These are phyloP conservation scores for Yarrowia sp. DNA, from an alignment of 805 yeast genomes.

Conservation along the genomic window DNA sequence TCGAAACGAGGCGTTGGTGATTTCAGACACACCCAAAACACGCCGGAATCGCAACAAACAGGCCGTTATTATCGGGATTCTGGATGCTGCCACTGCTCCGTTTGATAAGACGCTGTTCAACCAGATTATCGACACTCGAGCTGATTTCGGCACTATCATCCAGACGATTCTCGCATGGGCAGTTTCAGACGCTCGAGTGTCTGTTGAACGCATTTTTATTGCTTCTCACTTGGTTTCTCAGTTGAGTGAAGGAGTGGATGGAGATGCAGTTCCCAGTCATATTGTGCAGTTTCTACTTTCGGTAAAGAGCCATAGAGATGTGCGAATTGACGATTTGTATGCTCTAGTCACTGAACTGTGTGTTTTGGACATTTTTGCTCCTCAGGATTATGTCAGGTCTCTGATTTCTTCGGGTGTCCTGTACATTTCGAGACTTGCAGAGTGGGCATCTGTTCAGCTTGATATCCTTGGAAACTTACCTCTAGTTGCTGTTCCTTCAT, in stretches of 20 bases:
- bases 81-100: background rate
- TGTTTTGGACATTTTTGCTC: constrained; percentile 50
- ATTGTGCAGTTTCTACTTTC: constrained; percentile 12
- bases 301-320: background rate
- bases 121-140: constrained; percentile 16
- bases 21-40: constrained; percentile 32
- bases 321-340: constrained; percentile 35
- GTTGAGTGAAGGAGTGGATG: constrained; percentile 3
- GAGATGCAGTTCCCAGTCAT: constrained; percentile 4
- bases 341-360: constrained; percentile 53
- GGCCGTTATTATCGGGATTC: background rate
- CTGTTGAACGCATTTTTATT: constrained; percentile 32
- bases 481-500: constrained; percentile 28
- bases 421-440: constrained; percentile 50
- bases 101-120: background rate
- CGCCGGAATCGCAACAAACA: constrained; percentile 30
- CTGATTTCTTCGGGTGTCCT: constrained; percentile 84
- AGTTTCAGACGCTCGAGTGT: constrained; percentile 29
- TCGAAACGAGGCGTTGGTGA: constrained; percentile 33
- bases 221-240: constrained; percentile 31
- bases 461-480: constrained; percentile 47
- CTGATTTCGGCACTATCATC: constrained; percentile 30
- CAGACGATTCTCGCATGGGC: constrained; percentile 37
- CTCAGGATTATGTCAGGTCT: constrained; percentile 70
- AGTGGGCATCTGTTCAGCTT: constrained; percentile 44